A percentile compares a stretch with the other conserved stretches of the same genome.
Conservation (phyloP, 176 grass and related monocot species). For the Oryza rufipogon region DNA sequence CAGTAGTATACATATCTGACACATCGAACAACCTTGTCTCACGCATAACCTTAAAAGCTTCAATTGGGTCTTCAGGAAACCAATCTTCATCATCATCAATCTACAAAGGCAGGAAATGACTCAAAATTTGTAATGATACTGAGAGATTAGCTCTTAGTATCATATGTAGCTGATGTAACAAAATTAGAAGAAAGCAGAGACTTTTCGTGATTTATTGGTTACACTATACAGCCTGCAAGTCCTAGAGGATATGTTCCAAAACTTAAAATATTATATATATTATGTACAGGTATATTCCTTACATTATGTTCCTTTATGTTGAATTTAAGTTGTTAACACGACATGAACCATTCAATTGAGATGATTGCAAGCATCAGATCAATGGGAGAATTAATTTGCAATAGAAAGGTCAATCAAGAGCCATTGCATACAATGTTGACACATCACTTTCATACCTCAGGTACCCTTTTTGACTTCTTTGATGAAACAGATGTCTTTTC, state of each 20-base stretch:
- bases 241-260: background rate
- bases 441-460: slow-evolving; percentile 51
- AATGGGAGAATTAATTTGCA: slow-evolving; percentile 1
- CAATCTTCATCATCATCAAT: slow-evolving; percentile 87
- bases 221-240: slow-evolving; percentile 4
- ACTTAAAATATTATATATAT: background rate
- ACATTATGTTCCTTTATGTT: background rate
- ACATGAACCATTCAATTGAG: slow-evolving; percentile 23
- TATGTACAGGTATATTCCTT: background rate
- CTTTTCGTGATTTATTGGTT: slow-evolving; percentile 1
- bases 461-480: slow-evolving; percentile 63
- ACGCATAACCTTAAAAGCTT: slow-evolving; percentile 90
- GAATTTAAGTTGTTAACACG: slow-evolving; percentile 12
- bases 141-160: slow-evolving; percentile 6
- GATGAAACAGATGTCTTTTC: slow-evolving; percentile 62
- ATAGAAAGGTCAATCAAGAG: slow-evolving; percentile 5
- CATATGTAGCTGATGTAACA: slow-evolving; percentile 15
- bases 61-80: slow-evolving; percentile 88
- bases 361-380: slow-evolving; percentile 3
- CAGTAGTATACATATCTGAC: slow-evolving; percentile 88
- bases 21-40: slow-evolving; percentile 74
- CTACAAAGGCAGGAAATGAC: slow-evolving; percentile 49
- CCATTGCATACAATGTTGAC: background rate
- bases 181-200: slow-evolving; percentile 17
- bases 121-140: slow-evolving; percentile 9